These are phyloP conservation scores for Lippia alba DNA, from an alignment of 305 asterid genomes.

Conservation along the genomic window DNA sequence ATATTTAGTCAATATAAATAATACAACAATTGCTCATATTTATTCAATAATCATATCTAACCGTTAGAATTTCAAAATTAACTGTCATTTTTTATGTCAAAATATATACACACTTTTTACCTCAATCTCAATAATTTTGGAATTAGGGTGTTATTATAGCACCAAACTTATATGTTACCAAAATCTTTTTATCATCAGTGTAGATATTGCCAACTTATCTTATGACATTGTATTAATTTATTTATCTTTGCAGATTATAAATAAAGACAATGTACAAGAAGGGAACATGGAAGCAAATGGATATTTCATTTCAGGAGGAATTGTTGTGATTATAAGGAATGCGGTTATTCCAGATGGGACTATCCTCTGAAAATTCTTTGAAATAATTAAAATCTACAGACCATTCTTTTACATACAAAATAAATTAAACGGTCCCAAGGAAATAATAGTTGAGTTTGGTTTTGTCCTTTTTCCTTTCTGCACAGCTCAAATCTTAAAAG, in stretches of 20 bases:
- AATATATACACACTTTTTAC: too few relatives aligned
- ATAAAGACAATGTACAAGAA: constrained; percentile 72
- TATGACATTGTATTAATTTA: too few relatives aligned
- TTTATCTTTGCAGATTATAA: constrained; percentile 61
- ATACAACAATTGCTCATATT: too few relatives aligned
- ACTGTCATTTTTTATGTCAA: too few relatives aligned
- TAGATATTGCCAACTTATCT: background rate
- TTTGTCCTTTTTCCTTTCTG: background rate
- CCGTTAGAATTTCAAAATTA: too few relatives aligned
- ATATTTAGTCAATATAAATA: too few relatives aligned
- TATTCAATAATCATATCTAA: too few relatives aligned
- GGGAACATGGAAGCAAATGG: constrained; percentile 69
- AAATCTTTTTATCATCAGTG: too few relatives aligned
- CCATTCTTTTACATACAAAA: background rate
- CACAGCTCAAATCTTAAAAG: background rate
- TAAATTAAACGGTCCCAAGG: background rate
- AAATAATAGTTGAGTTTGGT: background rate
- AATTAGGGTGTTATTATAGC: too few relatives aligned
- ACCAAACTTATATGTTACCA: too few relatives aligned
- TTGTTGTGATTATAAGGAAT: constrained; percentile 58
- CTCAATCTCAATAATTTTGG: too few relatives aligned
- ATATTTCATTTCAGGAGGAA: constrained; percentile 63
- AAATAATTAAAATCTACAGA: background rate
- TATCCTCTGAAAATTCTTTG: constrained; percentile 49
- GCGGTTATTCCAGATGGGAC: constrained; percentile 74